Conservation (phyloP, 169 alveolate species). For the Eimeria brunetti region DNA sequence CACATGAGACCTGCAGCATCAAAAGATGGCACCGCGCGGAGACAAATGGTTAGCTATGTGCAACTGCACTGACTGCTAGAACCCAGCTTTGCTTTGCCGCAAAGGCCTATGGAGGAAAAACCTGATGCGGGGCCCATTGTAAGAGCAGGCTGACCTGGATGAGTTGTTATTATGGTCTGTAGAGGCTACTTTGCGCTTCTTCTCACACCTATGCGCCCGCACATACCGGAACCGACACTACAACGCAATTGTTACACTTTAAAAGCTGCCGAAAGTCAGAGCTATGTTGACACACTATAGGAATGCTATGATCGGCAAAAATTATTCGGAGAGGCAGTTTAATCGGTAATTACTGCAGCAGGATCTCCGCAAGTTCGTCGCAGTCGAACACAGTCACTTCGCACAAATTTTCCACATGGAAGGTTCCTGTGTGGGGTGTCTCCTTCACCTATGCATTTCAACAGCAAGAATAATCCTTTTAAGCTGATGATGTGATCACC, state of each 20-base stretch:
- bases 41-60: not conserved
- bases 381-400: slow-evolving; percentile 59
- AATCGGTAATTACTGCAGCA: slow-evolving; percentile 22
- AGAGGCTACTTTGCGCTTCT: slow-evolving; percentile 65
- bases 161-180: slow-evolving; percentile 58
- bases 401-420: slow-evolving; percentile 63
- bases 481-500: not conserved
- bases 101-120: not conserved
- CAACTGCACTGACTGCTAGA: not conserved
- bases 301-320: not conserved
- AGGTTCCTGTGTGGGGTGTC: slow-evolving; percentile 55
- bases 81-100: not conserved
- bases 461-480: not conserved
- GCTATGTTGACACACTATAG: too few relatives aligned
- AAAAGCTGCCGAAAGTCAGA: not conserved
- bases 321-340: not conserved
- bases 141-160: slow-evolving; percentile 18
- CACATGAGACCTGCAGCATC: slow-evolving; percentile 61
- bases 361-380: slow-evolving; percentile 41
- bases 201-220: slow-evolving; percentile 57
- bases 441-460: slow-evolving; percentile 24
- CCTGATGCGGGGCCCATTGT: not conserved
- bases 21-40: not conserved
- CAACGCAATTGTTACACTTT: not conserved
- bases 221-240: not conserved